Percentiles rank a stretch among this genome's conserved stretches.
Evolutionary conservation across 768 basidiomycete species (phyloP).

Genomic region (Mycena olivaceomarginata): DNA sequence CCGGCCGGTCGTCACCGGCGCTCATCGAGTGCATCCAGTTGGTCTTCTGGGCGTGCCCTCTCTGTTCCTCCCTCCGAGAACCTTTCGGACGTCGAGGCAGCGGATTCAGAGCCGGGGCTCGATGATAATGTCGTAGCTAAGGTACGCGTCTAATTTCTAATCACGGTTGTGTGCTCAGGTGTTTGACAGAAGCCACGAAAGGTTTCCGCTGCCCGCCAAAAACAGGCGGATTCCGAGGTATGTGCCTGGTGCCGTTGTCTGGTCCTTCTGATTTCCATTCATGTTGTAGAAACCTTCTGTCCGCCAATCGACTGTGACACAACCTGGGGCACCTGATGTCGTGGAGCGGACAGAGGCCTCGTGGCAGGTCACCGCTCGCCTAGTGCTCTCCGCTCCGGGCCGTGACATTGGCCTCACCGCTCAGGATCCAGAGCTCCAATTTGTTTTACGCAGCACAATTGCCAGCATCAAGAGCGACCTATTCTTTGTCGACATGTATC

Average conservation of each 20-base stretch:
- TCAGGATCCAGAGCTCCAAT: neutral
- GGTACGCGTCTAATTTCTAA: neutral
- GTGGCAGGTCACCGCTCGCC: neutral
- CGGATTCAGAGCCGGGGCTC: neutral
- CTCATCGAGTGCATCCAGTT: no score
- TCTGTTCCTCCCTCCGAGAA: neutral
- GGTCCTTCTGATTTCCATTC: no score
- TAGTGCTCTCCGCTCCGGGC: neutral
- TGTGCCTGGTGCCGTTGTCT: no score
- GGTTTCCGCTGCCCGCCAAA: no score
- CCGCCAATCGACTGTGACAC: no score
- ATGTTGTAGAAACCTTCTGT: no score
- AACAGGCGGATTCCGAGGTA: no score
- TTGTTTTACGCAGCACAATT: neutral
- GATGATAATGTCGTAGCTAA: neutral
- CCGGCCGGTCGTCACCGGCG: no score
- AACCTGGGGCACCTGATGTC: no score
- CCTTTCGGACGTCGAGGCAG: neutral
- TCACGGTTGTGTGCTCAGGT: neutral
- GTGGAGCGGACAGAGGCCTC: no score
- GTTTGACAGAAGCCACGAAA: neutral
- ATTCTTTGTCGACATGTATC: neutral
- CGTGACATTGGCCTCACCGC: neutral
- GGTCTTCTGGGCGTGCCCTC: no score
- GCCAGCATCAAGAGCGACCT: neutral